Conservation (phyloP, 2,329 filamentous ascomycete genomes). For the Dactylellina haptotyla region DNA sequence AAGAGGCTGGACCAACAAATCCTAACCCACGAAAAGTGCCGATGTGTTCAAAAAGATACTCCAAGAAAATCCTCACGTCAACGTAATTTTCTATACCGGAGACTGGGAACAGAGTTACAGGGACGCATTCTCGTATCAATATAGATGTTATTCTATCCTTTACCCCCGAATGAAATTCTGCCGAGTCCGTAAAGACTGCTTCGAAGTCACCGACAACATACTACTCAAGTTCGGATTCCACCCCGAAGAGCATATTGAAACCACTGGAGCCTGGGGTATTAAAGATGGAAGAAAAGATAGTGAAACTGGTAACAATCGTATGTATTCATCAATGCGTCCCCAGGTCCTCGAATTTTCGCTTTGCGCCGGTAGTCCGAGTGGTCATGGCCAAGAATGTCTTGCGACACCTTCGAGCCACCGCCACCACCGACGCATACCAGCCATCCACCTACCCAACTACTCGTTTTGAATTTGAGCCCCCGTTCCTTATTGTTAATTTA, state of each 20-base stretch:
- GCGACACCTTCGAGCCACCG: too few species aligned
- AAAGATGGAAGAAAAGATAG: conserved; percentile 21
- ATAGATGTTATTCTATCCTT: conserved; percentile 37
- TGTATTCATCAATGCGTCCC: background rate
- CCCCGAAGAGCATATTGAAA: conserved; percentile 6
- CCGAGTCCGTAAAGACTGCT: conserved; percentile 15
- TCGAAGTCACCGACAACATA: conserved; percentile 25
- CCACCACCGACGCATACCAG: too few species aligned
- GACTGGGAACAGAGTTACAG: conserved; percentile 32
- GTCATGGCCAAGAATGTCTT: too few species aligned
- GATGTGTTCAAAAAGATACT: conserved; percentile 26
- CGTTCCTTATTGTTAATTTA: too few species aligned
- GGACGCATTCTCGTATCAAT: conserved; percentile 38
- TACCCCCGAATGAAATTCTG: conserved; percentile 47
- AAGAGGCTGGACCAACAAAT: background rate
- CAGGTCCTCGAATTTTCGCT: background rate
- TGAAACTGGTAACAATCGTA: background rate
- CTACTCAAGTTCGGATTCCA: conserved; percentile 32
- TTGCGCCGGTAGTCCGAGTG: background rate
- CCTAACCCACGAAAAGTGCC: background rate
- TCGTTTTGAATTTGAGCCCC: too few species aligned
- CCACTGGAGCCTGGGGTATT: conserved; percentile 28
- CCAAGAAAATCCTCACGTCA: conserved; percentile 16
- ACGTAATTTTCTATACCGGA: conserved; percentile 42
- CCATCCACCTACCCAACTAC: too few species aligned